Base-by-base conservation (phyloP, 2,329 filamentous ascomycete genomes). In the Fusarium cicatricum region DNA sequence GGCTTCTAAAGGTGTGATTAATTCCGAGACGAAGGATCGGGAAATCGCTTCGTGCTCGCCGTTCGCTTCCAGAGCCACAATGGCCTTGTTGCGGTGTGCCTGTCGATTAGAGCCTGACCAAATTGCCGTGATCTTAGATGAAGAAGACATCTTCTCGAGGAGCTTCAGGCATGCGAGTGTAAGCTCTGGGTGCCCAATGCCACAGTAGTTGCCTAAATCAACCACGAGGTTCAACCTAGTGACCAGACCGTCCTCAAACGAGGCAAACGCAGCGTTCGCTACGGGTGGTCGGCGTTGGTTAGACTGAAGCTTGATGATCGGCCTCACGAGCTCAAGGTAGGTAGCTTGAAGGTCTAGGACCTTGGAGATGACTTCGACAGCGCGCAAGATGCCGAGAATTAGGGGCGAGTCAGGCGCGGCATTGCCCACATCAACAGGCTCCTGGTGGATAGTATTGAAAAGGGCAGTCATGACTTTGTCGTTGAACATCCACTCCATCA, bases 401-500 rank as follows among this genome's bases (percentile, higher is more conserved):
- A 96, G 77, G 2, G 94, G 91, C 6, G 94, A 96, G 64, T 92
- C 89, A 2, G 89, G 85, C 5, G 87, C 79, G 11, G 91, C 85
- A 65, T 85, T 87, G 58, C 90, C 86, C 34, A 97, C 84, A 54
- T 90, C 87, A 8, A 83, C 80, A 14, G 89, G 78, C 64, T 94
- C 86, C 71, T 96, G 89, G 64, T 94, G 90, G 26, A 95, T 85
- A 11, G 90, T 85, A 52, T 85, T 82, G 73, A 97, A 94, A 2
- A 99, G 77, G 12, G 89, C 85, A 62, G 85, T 85, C 67, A 96
- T 86, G 17, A 97, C 91, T 62, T 90, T 91, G 69, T 96, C 91
- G 71, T 96, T 97, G 75, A 96, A 97, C 75, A 99, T 85, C 92
- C 95, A 98, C 71, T 99, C 95, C 90, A 98, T 97, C 14, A 96